Conservation (phyloP, 73 alveolate species). For the Paramecium biaurelia region DNA sequence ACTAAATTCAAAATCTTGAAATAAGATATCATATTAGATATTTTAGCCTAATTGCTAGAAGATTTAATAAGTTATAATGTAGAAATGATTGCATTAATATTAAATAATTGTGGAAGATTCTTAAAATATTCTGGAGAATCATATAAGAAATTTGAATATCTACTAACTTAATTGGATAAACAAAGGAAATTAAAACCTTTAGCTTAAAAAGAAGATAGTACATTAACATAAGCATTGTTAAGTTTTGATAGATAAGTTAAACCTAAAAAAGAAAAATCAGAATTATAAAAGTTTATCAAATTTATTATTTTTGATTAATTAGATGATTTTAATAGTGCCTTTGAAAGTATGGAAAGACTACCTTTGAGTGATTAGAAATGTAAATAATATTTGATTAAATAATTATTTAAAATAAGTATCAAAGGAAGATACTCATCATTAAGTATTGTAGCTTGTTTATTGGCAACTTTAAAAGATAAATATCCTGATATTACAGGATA, state of each 20-base stretch:
- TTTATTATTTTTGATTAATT: slow-evolving; percentile 43
- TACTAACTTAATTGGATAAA: slow-evolving; percentile 20
- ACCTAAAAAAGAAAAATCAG: slow-evolving; percentile 44
- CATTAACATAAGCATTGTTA: slow-evolving; percentile 6
- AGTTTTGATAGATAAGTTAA: slow-evolving; percentile 27
- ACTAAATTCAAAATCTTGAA: slow-evolving; percentile 52
- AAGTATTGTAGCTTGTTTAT: slow-evolving; percentile 17
- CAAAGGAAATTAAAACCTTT: slow-evolving; percentile 40
- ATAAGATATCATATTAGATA: slow-evolving; percentile 40
- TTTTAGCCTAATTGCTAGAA: slow-evolving; percentile 37
- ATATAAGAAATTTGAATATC: slow-evolving; percentile 12
- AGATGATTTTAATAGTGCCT: neutral
- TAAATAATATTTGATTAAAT: neutral
- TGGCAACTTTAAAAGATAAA: slow-evolving; percentile 25
- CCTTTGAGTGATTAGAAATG: neutral
- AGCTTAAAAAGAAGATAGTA: neutral
- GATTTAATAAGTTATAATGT: slow-evolving; percentile 53
- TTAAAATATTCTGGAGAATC: slow-evolving; percentile 54
- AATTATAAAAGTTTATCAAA: slow-evolving; percentile 31
- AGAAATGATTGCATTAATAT: slow-evolving; percentile 32
- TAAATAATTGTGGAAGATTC: slow-evolving; percentile 59
- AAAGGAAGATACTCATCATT: slow-evolving; percentile 13
- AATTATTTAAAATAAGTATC: neutral
- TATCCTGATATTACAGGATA: slow-evolving; percentile 4
- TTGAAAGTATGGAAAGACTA: slow-evolving; percentile 2